Evolutionary conservation across 2,329 filamentous ascomycete genomes (phyloP).

Genomic region (Sporothrix variecibatus): DNA sequence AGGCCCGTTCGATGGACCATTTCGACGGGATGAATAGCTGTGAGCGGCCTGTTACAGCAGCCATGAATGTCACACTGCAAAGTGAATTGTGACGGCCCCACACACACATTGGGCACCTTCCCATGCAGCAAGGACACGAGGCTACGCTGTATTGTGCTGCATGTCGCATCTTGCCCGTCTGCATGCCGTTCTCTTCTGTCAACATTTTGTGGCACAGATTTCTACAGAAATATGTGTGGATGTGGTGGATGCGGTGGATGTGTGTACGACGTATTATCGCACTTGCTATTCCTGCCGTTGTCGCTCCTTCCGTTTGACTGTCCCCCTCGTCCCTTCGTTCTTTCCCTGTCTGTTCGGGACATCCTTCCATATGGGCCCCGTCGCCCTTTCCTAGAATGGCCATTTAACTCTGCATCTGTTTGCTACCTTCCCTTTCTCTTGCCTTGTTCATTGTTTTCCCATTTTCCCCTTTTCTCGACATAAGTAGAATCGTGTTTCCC

Average conservation of each 20-base stretch:
- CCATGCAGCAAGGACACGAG: constrained; percentile 2
- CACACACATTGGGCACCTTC: neutral
- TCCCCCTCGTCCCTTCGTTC: neutral
- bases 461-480: neutral
- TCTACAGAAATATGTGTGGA: neutral
- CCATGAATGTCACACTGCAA: neutral
- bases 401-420: neutral
- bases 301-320: neutral
- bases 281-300: neutral
- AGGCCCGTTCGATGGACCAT: neutral
- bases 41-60: constrained; percentile 10
- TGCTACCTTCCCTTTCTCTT: neutral
- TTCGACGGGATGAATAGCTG: neutral
- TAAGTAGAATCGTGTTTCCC: constrained; percentile 5
- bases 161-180: neutral
- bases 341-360: neutral
- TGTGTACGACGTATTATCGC: neutral
- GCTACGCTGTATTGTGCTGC: constrained; percentile 8
- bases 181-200: neutral
- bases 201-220: neutral
- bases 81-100: neutral
- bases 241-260: neutral
- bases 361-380: neutral
- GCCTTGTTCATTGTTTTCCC: neutral
- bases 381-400: neutral